Percentiles rank a stretch among this genome's conserved stretches.
phyloP scores from a whole-genome alignment of 75 land plant species.

The Selaginella tamariscina region DNA sequence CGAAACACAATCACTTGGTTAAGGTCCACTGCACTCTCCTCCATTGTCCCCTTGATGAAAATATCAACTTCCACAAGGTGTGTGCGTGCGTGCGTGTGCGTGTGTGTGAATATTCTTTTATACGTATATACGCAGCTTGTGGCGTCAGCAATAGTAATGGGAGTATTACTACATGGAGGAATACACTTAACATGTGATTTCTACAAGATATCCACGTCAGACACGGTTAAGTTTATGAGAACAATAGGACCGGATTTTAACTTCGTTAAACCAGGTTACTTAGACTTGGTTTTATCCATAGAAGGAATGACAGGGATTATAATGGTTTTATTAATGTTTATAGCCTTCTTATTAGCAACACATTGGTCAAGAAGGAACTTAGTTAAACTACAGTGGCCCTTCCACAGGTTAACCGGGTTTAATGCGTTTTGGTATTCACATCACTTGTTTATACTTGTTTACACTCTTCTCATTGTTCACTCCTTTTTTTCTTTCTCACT shows the following conservation, averaged over 20 bases:
- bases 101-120: no score
- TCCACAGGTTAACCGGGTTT: slow-evolving; percentile 22
- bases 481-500: slow-evolving; percentile 17
- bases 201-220: slow-evolving; percentile 14
- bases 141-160: slow-evolving; percentile 22
- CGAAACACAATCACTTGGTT: slow-evolving; percentile 13
- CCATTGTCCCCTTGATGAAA: slow-evolving; percentile 5
- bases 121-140: slow-evolving; percentile 23
- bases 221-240: slow-evolving; percentile 6
- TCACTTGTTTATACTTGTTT: slow-evolving; percentile 21
- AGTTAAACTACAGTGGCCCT: slow-evolving; percentile 22
- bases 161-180: slow-evolving; percentile 24
- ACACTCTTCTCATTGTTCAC: slow-evolving; percentile 15
- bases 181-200: slow-evolving; percentile 24
- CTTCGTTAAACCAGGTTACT: slow-evolving; percentile 10
- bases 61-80: slow-evolving; percentile 2
- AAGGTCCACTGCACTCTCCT: slow-evolving; percentile 6
- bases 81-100: no score
- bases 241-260: slow-evolving; percentile 19
- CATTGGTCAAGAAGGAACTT: slow-evolving; percentile 6
- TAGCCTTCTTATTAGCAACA: slow-evolving; percentile 17
- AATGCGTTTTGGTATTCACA: slow-evolving; percentile 27
- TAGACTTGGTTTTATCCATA: slow-evolving; percentile 9
- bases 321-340: slow-evolving; percentile 20
- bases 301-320: slow-evolving; percentile 15